phyloP scores from a whole-genome alignment of 805 yeast species.

The Wickerhamomyces subpelliculosus region DNA sequence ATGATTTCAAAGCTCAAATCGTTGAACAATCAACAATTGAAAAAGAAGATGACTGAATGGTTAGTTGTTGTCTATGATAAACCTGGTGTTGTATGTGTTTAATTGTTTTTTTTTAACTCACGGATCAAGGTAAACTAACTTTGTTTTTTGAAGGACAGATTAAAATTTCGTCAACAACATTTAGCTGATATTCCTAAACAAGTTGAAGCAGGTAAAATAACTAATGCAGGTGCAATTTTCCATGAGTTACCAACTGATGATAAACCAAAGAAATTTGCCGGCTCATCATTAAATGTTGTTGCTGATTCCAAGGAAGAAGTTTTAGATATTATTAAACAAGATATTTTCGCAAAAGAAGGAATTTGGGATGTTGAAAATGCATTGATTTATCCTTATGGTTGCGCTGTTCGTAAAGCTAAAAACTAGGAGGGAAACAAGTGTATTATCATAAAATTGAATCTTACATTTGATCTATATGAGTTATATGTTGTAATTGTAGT shows the following conservation, averaged over 20 bases:
- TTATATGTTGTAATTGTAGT: too few species aligned
- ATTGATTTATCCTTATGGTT: conserved; percentile 47
- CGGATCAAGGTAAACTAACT: background rate
- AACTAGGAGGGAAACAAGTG: conserved; percentile 9
- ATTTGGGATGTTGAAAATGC: conserved; percentile 71
- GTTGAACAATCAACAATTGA: too few species aligned
- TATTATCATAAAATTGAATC: background rate
- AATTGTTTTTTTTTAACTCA: background rate
- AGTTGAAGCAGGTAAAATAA: conserved; percentile 36
- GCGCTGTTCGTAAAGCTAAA: conserved; percentile 38
- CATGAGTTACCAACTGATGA: conserved; percentile 36
- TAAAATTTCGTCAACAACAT: conserved; percentile 46
- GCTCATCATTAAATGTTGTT: conserved; percentile 54
- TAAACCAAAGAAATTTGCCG: conserved; percentile 48
- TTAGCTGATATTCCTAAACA: conserved; percentile 37
- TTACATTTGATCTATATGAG: too few species aligned
- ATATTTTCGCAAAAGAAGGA: conserved; percentile 55
- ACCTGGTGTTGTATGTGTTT: conserved; percentile 37
- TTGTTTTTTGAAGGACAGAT: conserved; percentile 32
- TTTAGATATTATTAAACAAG: conserved; percentile 53
- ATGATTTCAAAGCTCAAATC: conserved; percentile 9
- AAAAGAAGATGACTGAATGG: conserved; percentile 46
- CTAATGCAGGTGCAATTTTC: conserved; percentile 47
- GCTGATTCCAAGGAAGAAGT: conserved; percentile 66
- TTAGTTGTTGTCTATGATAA: conserved; percentile 64